A percentile compares a stretch with the other conserved stretches of the same genome.
Conservation (phyloP, 164 flowering plant species). For the Umbellularia californica region DNA sequence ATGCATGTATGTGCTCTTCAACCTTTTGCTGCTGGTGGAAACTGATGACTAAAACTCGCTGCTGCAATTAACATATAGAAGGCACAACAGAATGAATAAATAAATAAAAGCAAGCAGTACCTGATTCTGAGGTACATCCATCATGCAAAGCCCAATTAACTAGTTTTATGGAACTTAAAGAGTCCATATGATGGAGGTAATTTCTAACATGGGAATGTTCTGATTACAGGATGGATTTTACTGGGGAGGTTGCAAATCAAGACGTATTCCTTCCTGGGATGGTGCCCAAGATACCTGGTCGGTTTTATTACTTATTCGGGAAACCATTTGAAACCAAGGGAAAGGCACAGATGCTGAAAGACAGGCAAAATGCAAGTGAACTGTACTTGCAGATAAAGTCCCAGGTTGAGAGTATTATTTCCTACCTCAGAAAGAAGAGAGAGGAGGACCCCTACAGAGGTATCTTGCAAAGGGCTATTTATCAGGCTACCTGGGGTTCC, state of each 20-base stretch:
- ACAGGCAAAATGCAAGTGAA: conserved; percentile 44
- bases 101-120: background rate
- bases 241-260: conserved; percentile 56
- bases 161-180: too few relatives aligned
- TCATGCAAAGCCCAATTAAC: too few relatives aligned
- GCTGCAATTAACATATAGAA: background rate
- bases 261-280: conserved; percentile 49
- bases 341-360: conserved; percentile 34
- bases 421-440: conserved; percentile 60
- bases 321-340: conserved; percentile 73
- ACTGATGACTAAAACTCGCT: background rate
- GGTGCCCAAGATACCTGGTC: conserved; percentile 79
- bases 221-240: conserved; percentile 32
- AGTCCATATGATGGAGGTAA: background rate
- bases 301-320: conserved; percentile 79
- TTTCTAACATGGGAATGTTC: background rate
- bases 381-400: conserved; percentile 63
- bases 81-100: too few relatives aligned
- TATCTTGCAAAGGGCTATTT: conserved; percentile 47
- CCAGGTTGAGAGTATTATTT: conserved; percentile 46
- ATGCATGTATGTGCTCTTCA: too few relatives aligned
- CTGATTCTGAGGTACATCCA: background rate
- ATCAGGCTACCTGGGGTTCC: conserved; percentile 30
- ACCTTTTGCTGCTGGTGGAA: background rate
- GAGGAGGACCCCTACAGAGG: conserved; percentile 79